Base-by-base conservation (phyloP, 73 alveolate species). In the Blepharisma japonicum region DNA sequence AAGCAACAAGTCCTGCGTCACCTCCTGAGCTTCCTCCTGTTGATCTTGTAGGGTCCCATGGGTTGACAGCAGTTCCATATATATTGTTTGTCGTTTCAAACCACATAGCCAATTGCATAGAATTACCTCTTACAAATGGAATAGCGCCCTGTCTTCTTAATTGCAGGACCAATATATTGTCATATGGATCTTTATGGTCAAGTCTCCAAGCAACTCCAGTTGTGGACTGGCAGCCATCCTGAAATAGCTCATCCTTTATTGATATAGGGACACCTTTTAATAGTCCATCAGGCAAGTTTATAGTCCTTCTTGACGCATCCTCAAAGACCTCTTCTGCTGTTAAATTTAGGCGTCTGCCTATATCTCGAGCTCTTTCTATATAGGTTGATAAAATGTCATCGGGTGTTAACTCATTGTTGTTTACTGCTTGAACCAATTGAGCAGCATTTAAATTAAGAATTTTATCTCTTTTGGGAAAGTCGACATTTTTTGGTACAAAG, bases 21-120 rank as follows among this genome's bases (percentile, higher is more conserved):
- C 97, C 97, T 7, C 97, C 97, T 8, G 91, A 84, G 45, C 89
- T 68, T 20, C 97, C 97, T 8, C 98, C 98, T 53, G 94, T 79
- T 6, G 92, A 54, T 86, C 98, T 89, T 1, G 56, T 47, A 23
- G 78, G 56, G 66, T 90, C 83, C 76, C 67, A 76, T 8, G 95
- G 96, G 55, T 92, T 89, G 6, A 39, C 25, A 8, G 94, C 82
- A 11, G 83, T 55, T 46, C 98, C 98, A 78, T 77, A 92, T 21
- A 92, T 79, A 50, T 71, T 50, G 70, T 88, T 91, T 25, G 71
- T 83, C 18, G 94, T 56, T 56, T 91, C 91, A 48, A 78, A 82
- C 68, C 85, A 78, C 79, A 90, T 77, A n/a, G 82, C 89, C 14
- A 83, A 68, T 82, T 91, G 79, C 21, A 94, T 94, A 6, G 83